Evolutionary conservation across 306 rosid genomes (phyloP), one percentile per base, ranked within the genome.

Genomic region (Begonia loranthoides): DNA sequence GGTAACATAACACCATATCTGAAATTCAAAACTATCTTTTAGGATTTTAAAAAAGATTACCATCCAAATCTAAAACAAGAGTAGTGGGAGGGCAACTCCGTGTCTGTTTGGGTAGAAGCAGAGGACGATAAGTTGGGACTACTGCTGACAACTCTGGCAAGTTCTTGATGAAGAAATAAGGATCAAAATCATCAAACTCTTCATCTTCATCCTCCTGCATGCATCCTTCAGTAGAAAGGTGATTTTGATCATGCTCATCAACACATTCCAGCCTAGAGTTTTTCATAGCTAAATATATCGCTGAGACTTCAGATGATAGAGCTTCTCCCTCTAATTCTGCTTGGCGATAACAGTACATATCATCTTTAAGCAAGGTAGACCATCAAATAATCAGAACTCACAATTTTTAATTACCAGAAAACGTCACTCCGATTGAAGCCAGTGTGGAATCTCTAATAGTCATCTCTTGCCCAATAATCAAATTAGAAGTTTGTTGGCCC

Each of bases 61-160:
- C 99, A 57, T 92, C 99, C 75, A 92, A 83, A 72, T 92, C 99
- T 70, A 92, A 77, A 65, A 86, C 96, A 55, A 92, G 99, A 57
- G 87, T 78, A 24, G 82, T 92, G 36, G 94, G 76, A 45, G 99
- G 96, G 55, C 99, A 92, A 68, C 99, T 87, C 76, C 99, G 86
- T 22, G 99, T 92, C 72, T 92, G 94, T 72, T 80, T 92, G 46
- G 99, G 99, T 55, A 92, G 80, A 68, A 92, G 75, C 76, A 83
- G 41, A 9, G 66, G 82, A 65, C 99, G 89, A 70, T 78, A 87
- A 54, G 94, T 87, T 47, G 99, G 99, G 67, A 92, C 99, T 47
- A 92, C 94, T 0, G 79, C 61, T 46, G 88, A 76, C 66, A 92
- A 78, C 56, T 77, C 94, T 12, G 99, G 99, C 59, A 92, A 78